These are phyloP conservation scores for Vitis hybrid DNA, from an alignment of 177 flowering plant genomes.

Conservation along the genomic window DNA sequence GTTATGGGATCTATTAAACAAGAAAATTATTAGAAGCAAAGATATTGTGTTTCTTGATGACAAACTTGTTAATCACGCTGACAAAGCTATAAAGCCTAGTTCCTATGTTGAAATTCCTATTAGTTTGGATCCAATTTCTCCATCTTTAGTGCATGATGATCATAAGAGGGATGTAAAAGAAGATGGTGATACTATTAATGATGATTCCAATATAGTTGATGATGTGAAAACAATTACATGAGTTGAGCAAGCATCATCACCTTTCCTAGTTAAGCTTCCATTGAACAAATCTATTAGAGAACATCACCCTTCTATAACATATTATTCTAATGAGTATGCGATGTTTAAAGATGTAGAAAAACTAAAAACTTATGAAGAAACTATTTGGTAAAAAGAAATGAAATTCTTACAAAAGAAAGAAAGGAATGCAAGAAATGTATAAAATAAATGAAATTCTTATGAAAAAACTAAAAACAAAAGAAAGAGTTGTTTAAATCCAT, in stretches of 20 bases:
- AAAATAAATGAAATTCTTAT: neutral
- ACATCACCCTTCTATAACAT: neutral
- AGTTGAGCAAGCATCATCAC: neutral
- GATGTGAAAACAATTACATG: neutral
- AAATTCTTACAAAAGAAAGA: constrained; percentile 9
- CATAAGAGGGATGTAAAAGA: neutral
- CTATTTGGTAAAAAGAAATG: constrained; percentile 11
- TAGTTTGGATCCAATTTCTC: constrained; percentile 1
- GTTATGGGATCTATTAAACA: constrained; percentile 3
- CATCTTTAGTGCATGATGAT: neutral
- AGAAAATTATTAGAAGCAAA: neutral
- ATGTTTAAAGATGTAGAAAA: neutral
- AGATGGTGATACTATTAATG: neutral
- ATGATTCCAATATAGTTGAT: neutral
- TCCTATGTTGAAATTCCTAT: neutral
- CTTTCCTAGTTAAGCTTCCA: neutral
- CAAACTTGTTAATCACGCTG: neutral
- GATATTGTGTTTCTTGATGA: constrained; percentile 4
- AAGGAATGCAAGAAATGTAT: neutral
- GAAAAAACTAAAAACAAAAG: neutral
- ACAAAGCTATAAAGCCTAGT: neutral
- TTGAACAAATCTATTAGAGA: neutral
- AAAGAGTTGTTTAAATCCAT: neutral
- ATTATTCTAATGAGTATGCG: neutral
- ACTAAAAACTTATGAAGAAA: neutral